phyloP scores from a whole-genome alignment of 768 basidiomycete species.

The Exsudoporus frostii region DNA sequence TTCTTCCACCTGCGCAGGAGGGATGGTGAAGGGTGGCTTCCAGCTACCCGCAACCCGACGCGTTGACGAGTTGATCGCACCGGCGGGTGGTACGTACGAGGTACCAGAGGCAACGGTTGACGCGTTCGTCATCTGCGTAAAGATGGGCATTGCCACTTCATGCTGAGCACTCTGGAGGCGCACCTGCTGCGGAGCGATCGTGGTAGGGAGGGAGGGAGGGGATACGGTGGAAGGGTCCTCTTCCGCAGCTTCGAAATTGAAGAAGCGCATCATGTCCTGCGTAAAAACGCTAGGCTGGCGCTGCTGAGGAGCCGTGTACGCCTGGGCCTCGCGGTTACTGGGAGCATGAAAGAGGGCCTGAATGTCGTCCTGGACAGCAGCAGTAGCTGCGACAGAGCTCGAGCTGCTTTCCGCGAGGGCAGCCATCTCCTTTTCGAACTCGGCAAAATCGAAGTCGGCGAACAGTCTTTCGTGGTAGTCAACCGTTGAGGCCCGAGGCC shows the following conservation, averaged over 20 bases:
- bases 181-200: slow-evolving; percentile 26
- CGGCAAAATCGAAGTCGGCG: slow-evolving; percentile 20
- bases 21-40: slow-evolving; percentile 26
- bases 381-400: neutral
- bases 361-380: slow-evolving; percentile 15
- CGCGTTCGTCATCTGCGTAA: slow-evolving; percentile 28
- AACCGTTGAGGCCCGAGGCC: neutral
- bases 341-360: slow-evolving; percentile 20
- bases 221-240: slow-evolving; percentile 1
- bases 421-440: slow-evolving; percentile 9
- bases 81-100: slow-evolving; percentile 53
- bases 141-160: slow-evolving; percentile 21
- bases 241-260: slow-evolving; percentile 35
- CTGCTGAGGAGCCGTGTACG: slow-evolving; percentile 11
- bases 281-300: slow-evolving; percentile 23
- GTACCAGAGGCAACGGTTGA: neutral
- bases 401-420: neutral
- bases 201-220: neutral
- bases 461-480: slow-evolving; percentile 20
- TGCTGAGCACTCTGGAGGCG: slow-evolving; percentile 12
- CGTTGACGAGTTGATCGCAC: slow-evolving; percentile 45
- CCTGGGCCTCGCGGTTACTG: slow-evolving; percentile 9
- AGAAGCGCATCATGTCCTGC: slow-evolving; percentile 35
- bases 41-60: slow-evolving; percentile 57
- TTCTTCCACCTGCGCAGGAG: slow-evolving; percentile 32